phyloP scores from a whole-genome alignment of 257 asterid genomes.

The Echium plantagineum region DNA sequence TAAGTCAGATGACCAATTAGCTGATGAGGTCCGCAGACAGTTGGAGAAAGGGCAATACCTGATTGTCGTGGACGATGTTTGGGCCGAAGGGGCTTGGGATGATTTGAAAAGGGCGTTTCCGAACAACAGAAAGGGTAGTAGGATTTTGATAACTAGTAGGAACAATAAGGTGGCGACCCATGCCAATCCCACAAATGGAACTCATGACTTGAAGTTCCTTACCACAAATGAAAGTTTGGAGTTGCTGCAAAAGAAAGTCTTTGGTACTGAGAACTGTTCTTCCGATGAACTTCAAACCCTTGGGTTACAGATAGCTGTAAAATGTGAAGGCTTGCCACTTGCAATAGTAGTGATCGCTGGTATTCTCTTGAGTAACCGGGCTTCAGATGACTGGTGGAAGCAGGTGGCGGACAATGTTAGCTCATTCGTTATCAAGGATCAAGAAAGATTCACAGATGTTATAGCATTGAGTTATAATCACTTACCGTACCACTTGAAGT shows the following conservation, averaged over 20 bases:
- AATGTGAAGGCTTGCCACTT: conserved; percentile 40
- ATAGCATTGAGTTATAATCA: conserved; percentile 32
- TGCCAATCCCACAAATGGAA: conserved; percentile 15
- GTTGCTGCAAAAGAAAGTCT: conserved; percentile 31
- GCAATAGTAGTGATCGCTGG: conserved; percentile 28
- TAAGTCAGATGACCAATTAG: conserved; percentile 8
- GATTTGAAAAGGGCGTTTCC: conserved; percentile 23
- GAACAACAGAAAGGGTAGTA: conserved; percentile 6
- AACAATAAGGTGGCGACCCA: conserved; percentile 11
- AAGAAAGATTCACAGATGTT: conserved; percentile 8
- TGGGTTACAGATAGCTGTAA: conserved; percentile 18
- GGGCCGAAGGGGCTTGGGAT: conserved; percentile 29
- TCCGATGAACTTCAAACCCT: conserved; percentile 8
- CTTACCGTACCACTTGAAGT: conserved; percentile 27
- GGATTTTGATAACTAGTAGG: conserved; percentile 44
- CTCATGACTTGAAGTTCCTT: conserved; percentile 23
- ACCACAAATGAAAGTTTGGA: conserved; percentile 24
- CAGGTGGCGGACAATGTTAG: conserved; percentile 18
- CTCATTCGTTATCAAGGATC: conserved; percentile 6
- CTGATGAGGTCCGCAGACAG: not conserved
- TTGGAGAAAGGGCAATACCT: conserved; percentile 23
- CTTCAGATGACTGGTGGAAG: conserved; percentile 13
- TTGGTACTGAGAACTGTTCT: conserved; percentile 15
- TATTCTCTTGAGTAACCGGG: conserved; percentile 10
- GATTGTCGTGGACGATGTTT: conserved; percentile 40